A percentile compares a stretch with the other conserved stretches of the same genome.
These are phyloP conservation scores for Eutypa lata DNA, from an alignment of 2,329 filamentous ascomycete genomes.

Conservation along the genomic window DNA sequence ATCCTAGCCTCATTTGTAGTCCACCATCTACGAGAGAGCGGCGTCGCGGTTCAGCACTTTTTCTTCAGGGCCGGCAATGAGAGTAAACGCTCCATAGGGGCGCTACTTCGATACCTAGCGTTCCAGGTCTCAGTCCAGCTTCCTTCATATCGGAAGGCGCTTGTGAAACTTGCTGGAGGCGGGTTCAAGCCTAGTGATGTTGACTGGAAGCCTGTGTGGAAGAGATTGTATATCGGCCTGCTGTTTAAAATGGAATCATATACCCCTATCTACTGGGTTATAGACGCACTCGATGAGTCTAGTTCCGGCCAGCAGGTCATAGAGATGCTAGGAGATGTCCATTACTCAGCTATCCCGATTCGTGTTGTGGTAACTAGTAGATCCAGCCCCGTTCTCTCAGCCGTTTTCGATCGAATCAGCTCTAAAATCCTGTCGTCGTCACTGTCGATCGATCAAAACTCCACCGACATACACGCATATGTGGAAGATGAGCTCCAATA, in stretches of 20 bases:
- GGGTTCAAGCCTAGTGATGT: slow-evolving; percentile 1
- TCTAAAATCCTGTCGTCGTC: slow-evolving; percentile 1
- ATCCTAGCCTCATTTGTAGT: slow-evolving; percentile 10
- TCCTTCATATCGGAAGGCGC: slow-evolving; percentile 1
- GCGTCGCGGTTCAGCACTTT: slow-evolving; percentile 7
- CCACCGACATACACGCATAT: slow-evolving; percentile 9
- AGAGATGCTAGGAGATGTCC: slow-evolving; percentile 5
- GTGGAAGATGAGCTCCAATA: slow-evolving; percentile 7
- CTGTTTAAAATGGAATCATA: slow-evolving; percentile 2
- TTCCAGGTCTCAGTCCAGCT: slow-evolving; percentile 3
- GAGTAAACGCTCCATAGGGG: slow-evolving; percentile 4
- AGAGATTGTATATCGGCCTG: slow-evolving; percentile 2
- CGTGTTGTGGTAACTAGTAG: slow-evolving; percentile 3
- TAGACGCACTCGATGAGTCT: slow-evolving; percentile 12
- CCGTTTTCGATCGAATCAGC: neutral
- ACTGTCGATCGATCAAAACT: slow-evolving; percentile 1
- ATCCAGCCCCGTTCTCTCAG: neutral
- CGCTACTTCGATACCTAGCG: neutral
- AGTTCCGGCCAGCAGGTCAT: slow-evolving; percentile 1
- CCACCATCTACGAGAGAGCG: slow-evolving; percentile 3
- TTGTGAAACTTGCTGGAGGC: neutral
- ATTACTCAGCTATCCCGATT: neutral
- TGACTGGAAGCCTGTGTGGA: slow-evolving; percentile 10
- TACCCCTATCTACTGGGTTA: slow-evolving; percentile 9
- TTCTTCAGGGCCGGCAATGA: slow-evolving; percentile 8